Base-by-base conservation (phyloP, 2,329 filamentous ascomycete genomes). In the Penicillium sp. region DNA sequence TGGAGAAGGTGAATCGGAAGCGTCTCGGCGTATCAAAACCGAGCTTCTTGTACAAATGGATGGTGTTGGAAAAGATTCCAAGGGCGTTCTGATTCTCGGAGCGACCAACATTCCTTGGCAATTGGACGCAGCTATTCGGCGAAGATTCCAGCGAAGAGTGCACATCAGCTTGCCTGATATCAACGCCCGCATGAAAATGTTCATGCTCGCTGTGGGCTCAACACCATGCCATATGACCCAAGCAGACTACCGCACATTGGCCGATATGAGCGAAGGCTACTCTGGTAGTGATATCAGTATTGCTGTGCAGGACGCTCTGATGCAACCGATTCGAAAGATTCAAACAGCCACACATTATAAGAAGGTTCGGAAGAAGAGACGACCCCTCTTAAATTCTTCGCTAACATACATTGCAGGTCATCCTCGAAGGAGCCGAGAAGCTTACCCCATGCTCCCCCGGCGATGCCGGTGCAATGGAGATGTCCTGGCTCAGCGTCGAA, bases 81-180 rank as follows among this genome's bases (percentile, higher is more conserved):
- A 84, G 56, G 92, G 90, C 13, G 90, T 98, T 6, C 73, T 98
- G 15, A 93, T 98, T 27, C 77, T 98, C 3, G 92, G 92, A 44
- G 92, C 92, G 37, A 98, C 92, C 39, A 98, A 98, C 62, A 96
- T 98, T 46, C 92, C 92, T 12, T 98, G 92, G 92, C 90, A 98
- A 72, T 76, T 98, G 32, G 92, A 98, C 63, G 85, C 87, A 8
- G 92, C 92, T 53, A 98, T 98, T 55, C 82, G 92, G 52, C 79
- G 92, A 65, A 86, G 92, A 59, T 98, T 98, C 72, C 93, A 98
- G 66, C 77, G 92, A 54, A 77, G 92, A 68, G 89, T 98, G 17
- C 92, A 98, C 66, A 98, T 98, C 64, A 87, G 84, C 49, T 70
- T 98, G 30, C 92, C 92, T 5, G 92, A 98, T 61, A 57, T 82